Evolutionary conservation across 441 rosid species (phyloP).

Genomic region (Erodium texanum): DNA sequence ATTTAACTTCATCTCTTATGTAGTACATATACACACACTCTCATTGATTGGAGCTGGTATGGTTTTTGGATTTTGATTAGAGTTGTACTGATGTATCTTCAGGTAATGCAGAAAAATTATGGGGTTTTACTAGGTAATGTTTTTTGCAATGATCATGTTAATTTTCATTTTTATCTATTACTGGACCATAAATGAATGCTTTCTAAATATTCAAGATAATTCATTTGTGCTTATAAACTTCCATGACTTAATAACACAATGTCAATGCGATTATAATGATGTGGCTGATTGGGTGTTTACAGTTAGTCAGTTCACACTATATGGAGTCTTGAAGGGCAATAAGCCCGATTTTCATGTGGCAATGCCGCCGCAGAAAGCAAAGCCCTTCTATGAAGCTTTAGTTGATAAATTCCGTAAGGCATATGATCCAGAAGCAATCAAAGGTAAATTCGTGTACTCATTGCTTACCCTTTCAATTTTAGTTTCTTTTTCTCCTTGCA

Average conservation of each 20-base stretch:
- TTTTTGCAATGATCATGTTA: not conserved
- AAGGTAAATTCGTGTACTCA: conserved; percentile 32
- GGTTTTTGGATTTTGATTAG: not conserved
- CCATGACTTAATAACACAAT: too few relatives aligned
- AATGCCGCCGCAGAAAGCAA: conserved; percentile 82
- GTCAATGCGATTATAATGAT: conserved; percentile 14
- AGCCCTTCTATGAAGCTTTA: conserved; percentile 57
- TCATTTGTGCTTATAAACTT: not conserved
- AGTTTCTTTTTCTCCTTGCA: not conserved
- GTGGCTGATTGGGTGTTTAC: conserved; percentile 19
- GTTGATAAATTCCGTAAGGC: conserved; percentile 51
- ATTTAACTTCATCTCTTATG: too few relatives aligned
- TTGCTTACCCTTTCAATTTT: not conserved
- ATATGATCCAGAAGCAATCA: conserved; percentile 45
- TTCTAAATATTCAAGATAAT: not conserved
- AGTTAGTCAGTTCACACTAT: conserved; percentile 91
- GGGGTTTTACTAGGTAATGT: conserved; percentile 61
- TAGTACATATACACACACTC: not conserved
- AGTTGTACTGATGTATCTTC: conserved; percentile 19
- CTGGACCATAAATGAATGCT: not conserved
- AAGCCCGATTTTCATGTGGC: conserved; percentile 93
- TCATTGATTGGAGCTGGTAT: not conserved
- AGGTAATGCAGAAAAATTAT: conserved; percentile 80
- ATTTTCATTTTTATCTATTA: not conserved
- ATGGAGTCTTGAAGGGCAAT: conserved; percentile 88